Evolutionary conservation across 768 basidiomycete species (phyloP).

Genomic region (Kwoniella dendrophila): DNA sequence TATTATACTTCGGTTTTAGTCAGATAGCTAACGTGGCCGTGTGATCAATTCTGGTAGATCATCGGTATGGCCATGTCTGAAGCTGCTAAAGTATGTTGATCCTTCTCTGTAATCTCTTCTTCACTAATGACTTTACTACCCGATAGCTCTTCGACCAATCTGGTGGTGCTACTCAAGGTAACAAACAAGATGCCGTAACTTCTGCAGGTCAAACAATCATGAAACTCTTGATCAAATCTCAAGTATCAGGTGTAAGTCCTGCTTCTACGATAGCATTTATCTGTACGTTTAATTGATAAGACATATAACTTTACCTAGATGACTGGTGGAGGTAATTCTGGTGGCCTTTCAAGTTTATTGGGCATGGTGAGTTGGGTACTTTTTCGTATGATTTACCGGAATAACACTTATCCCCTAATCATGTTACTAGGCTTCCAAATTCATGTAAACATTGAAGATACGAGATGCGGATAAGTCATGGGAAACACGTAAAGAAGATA

Average conservation of each 20-base stretch:
- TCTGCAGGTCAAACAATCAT: constrained; percentile 82
- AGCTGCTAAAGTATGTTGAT: constrained; percentile 50
- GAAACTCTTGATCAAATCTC: constrained; percentile 68
- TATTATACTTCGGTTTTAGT: no score
- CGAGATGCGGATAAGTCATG: no score
- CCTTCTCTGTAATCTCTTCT: not conserved
- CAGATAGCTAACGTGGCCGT: no score
- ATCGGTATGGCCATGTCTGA: constrained; percentile 87
- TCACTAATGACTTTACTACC: not conserved
- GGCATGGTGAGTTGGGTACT: constrained; percentile 63
- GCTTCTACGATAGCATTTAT: not conserved
- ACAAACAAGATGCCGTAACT: constrained; percentile 76
- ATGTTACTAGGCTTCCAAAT: constrained; percentile 20
- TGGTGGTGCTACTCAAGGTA: constrained; percentile 64
- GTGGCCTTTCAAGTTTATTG: constrained; percentile 63
- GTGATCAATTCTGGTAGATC: constrained; percentile 60
- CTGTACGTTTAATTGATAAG: constrained; percentile 61
- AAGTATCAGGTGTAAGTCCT: constrained; percentile 51
- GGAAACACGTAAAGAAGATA: no score
- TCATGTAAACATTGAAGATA: constrained; percentile 28
- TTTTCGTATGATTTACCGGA: not conserved
- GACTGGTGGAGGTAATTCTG: constrained; percentile 66
- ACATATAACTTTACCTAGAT: constrained; percentile 55
- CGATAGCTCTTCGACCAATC: constrained; percentile 72
- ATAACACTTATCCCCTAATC: not conserved